phyloP scores from a whole-genome alignment of 139 green algal species.

The Pleodorina starrii region DNA sequence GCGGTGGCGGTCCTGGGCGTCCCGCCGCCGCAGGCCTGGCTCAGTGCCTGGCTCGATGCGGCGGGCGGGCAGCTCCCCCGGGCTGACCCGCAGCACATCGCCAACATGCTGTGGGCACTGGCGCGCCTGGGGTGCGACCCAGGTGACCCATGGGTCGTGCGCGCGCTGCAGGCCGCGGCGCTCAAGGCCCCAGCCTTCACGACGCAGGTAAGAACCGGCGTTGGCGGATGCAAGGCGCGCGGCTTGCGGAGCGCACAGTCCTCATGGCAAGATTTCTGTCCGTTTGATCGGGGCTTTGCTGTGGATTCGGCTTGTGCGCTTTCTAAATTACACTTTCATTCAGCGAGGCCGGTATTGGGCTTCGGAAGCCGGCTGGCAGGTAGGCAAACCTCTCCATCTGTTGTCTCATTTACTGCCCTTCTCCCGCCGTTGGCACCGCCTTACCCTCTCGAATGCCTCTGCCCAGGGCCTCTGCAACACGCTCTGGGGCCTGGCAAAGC shows the following conservation, averaged over 20 bases:
- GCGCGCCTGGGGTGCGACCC: background rate
- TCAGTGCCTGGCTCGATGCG: background rate
- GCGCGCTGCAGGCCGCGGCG: slow-evolving; percentile 6
- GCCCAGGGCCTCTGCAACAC: slow-evolving; percentile 54
- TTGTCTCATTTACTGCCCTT: too few relatives aligned
- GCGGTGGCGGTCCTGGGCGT: background rate
- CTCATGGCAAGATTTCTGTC: too few relatives aligned
- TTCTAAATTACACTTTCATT: too few relatives aligned
- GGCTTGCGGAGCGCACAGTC: too few relatives aligned
- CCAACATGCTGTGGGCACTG: slow-evolving; percentile 43
- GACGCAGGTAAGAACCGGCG: slow-evolving; percentile 3
- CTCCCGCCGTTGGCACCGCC: too few relatives aligned
- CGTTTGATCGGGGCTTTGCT: too few relatives aligned
- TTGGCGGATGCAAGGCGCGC: too few relatives aligned
- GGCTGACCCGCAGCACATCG: slow-evolving; percentile 27
- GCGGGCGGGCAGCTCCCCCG: background rate
- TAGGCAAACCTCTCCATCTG: too few relatives aligned
- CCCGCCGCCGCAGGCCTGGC: slow-evolving; percentile 1
- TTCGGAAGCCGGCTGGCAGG: too few relatives aligned
- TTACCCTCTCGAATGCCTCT: too few relatives aligned
- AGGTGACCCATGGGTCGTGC: background rate
- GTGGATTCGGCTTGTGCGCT: too few relatives aligned
- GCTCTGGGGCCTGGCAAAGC: slow-evolving; percentile 39
- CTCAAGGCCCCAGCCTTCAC: slow-evolving; percentile 32
- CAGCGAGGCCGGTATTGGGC: too few relatives aligned